Percentiles rank a stretch among this genome's conserved stretches.
These are phyloP conservation scores for Verticillium tricorpus DNA, from an alignment of 2,329 filamentous ascomycete species.

Conservation along the genomic window DNA sequence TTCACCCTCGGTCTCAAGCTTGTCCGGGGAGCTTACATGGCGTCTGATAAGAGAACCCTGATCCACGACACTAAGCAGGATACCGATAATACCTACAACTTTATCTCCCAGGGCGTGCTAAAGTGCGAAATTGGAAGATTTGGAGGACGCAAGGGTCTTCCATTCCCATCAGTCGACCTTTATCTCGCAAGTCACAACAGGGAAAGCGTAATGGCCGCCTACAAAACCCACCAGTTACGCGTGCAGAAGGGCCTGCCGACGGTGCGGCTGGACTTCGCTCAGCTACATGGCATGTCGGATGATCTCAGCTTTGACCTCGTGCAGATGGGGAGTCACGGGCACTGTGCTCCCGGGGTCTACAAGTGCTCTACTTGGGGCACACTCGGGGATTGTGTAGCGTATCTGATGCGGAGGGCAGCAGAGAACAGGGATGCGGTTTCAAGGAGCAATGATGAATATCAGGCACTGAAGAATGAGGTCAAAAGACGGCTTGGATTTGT, in stretches of 20 bases:
- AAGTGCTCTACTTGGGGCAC: slow-evolving; percentile 24
- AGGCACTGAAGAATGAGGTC: slow-evolving; percentile 22
- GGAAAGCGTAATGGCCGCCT: slow-evolving; percentile 28
- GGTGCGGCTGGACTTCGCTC: slow-evolving; percentile 40
- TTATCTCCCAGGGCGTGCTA: slow-evolving; percentile 40
- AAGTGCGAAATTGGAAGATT: slow-evolving; percentile 22
- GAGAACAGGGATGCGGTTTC: slow-evolving; percentile 28
- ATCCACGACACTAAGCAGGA: slow-evolving; percentile 49
- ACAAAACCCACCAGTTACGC: slow-evolving; percentile 36
- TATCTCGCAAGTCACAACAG: slow-evolving; percentile 51
- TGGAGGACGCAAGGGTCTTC: not conserved
- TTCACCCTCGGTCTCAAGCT: slow-evolving; percentile 54
- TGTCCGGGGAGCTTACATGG: slow-evolving; percentile 52
- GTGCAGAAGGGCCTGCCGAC: slow-evolving; percentile 27
- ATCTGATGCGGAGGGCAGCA: slow-evolving; percentile 18
- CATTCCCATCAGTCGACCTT: slow-evolving; percentile 42
- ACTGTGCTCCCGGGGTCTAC: slow-evolving; percentile 12
- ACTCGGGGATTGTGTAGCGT: slow-evolving; percentile 20
- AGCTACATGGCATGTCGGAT: slow-evolving; percentile 55
- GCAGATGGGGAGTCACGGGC: slow-evolving; percentile 13
- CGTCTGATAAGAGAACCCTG: slow-evolving; percentile 39
- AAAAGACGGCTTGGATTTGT: slow-evolving; percentile 22
- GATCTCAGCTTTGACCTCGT: slow-evolving; percentile 48
- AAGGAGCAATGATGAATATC: slow-evolving; percentile 23
- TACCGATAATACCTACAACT: slow-evolving; percentile 49